Evolutionary conservation across 306 rosid genomes (phyloP), one percentile per base, ranked within the genome.

Genomic region (Prinsepia uniflora): DNA sequence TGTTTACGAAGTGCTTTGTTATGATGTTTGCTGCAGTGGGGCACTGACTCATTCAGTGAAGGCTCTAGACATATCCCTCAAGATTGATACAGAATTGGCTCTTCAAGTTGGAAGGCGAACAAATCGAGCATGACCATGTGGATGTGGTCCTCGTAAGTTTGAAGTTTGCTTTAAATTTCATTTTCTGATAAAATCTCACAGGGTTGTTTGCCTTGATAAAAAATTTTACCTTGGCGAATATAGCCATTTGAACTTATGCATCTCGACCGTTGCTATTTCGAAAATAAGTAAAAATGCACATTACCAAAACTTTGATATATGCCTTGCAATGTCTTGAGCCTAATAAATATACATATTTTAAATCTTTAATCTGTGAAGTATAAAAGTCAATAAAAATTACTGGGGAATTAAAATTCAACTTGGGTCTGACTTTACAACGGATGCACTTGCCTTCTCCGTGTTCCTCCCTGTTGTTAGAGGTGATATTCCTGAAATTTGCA

Each of bases 51-150:
- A 93, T 84, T 94, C 97, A 20, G 97, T 89, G 48, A 89, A 90
- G 85, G 98, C 98, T 69, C 92, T 90, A 50, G 97, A 90, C 80
- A 88, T 89, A 72, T 94, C 98, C 70, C 90, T 94, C 69, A 89
- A 94, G 84, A 94, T 94, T 70, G 98, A 94, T 62, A 94, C 95
- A 0, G 98, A 90, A 74, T 85, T 90, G 78, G 97, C 98, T 50
- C 98, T 89, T 69, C 63, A 75, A 86, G 97, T 94, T 69, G 98
- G 97, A 78, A 89, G 86, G 76, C 94, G 95, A 57, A 94, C 98
- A 1, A 90, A 92, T 67, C 79, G 97, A 72, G 97, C 98, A 14
- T 89, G 82, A 88, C 49, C 44, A 30, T 24, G 30, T 24, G 30
- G 30, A 24, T 24, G 36, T 30, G 36, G 36, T 30, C 36, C 36